phyloP scores from a whole-genome alignment of 225 moss, liverwort and hornwort genomes.

The Lunularia cruciata region DNA sequence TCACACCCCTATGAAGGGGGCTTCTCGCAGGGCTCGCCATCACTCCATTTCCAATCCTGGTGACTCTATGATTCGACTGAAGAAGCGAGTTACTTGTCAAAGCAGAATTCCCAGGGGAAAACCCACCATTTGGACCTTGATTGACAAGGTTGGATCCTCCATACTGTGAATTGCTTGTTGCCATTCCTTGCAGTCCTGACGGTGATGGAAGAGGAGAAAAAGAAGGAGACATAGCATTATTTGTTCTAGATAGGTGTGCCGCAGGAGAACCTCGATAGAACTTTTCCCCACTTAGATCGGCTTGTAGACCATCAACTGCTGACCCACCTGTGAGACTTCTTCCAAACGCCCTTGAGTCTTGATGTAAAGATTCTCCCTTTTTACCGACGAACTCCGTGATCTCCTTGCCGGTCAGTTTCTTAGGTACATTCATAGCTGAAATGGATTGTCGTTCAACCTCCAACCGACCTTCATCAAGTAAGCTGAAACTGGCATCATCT shows the following conservation, averaged over 20 bases:
- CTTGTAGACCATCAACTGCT: conserved; percentile 54
- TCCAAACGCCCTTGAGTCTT: conserved; percentile 40
- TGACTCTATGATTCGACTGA: conserved; percentile 74
- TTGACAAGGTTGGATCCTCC: conserved; percentile 51
- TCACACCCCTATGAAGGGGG: conserved; percentile 62
- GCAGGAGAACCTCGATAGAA: conserved; percentile 57
- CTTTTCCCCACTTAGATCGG: conserved; percentile 51
- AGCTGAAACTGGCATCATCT: conserved; percentile 75
- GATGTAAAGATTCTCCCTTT: conserved; percentile 44
- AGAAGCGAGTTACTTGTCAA: conserved; percentile 39
- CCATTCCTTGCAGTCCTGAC: conserved; percentile 56
- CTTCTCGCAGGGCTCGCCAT: conserved; percentile 57
- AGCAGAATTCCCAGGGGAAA: conserved; percentile 55
- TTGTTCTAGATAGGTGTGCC: conserved; percentile 42
- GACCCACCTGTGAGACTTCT: conserved; percentile 44
- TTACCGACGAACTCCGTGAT: conserved; percentile 40
- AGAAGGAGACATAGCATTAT: conserved; percentile 47
- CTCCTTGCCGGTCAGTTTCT: conserved; percentile 39
- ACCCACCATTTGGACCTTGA: conserved; percentile 53
- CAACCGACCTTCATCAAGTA: conserved; percentile 58
- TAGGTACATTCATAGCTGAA: conserved; percentile 37
- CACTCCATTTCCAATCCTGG: conserved; percentile 56
- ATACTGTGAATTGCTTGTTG: conserved; percentile 56
- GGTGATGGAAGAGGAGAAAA: conserved; percentile 58
- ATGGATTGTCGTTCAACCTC: conserved; percentile 44